Evolutionary conservation across 768 basidiomycete species (phyloP), one percentile per base, ranked within the genome.

Genomic region (Mycena indigotica): DNA sequence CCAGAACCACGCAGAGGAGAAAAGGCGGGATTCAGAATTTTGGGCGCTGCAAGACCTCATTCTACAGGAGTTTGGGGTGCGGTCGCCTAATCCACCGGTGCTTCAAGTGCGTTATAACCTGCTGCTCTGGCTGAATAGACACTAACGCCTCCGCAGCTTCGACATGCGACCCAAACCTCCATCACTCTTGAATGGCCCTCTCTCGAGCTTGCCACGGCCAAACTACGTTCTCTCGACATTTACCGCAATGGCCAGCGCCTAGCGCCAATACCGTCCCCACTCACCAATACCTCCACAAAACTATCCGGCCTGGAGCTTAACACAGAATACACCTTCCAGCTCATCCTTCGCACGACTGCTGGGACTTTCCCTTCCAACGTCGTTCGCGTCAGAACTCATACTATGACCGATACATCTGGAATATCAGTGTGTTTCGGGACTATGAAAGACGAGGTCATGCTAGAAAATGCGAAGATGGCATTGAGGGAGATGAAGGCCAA

Each of bases 101-200:
- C 80, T 98, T n/a, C 79, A 84, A 73, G 92, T 94, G 65, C 60
- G 78, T 72, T 15, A n/a, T 8, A 2, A 28, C 23, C 21, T n/a
- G 39, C 24, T 39, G 40, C 15, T 61, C 15, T 24, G 32, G 38
- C 41, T 6, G 41, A 23, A 21, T 4, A 28, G 32, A 60, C 52
- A 52, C 58, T 48, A 28, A 12, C 4, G 26, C 26, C n/a, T 4
- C 16, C 23, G 12, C 64, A 94, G 86, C 82, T 98, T n/a, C 87
- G 95, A 41, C 95, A 97, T 66, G 86, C 93, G 49, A 98, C 97
- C 0, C 97, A 99, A 79, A 99, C 97, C 1, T 95, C 91, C 8
- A 93, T 95, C 2, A 95, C 95, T 2, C 82, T 99, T 21, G 95
- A 99, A 77, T 99, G 97, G 97, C 90, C 93, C 3, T 70, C 84